Conservation (phyloP, 129 eudicot species). For the Tanacetum coccineum region DNA sequence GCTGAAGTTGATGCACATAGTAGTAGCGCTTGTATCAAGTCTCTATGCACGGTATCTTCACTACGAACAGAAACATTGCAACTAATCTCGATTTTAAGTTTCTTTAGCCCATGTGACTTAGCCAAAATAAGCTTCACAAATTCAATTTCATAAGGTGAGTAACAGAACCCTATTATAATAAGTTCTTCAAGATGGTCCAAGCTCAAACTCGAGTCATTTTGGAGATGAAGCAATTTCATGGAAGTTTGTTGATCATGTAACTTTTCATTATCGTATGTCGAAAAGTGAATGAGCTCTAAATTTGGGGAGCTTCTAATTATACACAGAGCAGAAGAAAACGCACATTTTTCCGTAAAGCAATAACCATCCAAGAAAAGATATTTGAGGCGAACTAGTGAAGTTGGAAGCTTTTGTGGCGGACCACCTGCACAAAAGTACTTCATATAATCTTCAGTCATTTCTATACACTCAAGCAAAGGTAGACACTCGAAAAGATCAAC, state of each 20-base stretch:
- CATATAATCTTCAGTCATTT: not conserved
- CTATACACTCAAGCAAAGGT: not conserved
- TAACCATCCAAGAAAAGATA: not conserved
- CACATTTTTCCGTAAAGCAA: not conserved
- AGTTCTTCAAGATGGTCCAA: constrained; percentile 3
- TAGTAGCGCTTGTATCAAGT: not conserved
- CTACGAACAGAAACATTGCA: not conserved
- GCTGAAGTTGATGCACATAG: constrained; percentile 12
- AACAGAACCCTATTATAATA: not conserved
- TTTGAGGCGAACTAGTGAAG: not conserved
- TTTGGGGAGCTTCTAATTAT: not conserved
- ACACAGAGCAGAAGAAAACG: not conserved
- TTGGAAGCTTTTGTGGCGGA: constrained; percentile 2
- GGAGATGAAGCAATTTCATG: not conserved
- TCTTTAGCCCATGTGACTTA: not conserved
- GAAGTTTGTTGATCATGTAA: not conserved
- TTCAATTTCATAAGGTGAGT: not conserved
- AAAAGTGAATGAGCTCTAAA: not conserved
- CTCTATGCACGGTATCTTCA: constrained; percentile 4
- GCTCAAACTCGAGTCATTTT: not conserved
- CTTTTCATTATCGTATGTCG: not conserved
- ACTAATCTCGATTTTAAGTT: not conserved
- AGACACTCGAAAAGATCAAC: not conserved
- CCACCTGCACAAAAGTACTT: not conserved
- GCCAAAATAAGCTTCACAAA: constrained; percentile 15